Conservation (phyloP, 2,329 filamentous ascomycete genomes). For the Fusarium longipes region DNA sequence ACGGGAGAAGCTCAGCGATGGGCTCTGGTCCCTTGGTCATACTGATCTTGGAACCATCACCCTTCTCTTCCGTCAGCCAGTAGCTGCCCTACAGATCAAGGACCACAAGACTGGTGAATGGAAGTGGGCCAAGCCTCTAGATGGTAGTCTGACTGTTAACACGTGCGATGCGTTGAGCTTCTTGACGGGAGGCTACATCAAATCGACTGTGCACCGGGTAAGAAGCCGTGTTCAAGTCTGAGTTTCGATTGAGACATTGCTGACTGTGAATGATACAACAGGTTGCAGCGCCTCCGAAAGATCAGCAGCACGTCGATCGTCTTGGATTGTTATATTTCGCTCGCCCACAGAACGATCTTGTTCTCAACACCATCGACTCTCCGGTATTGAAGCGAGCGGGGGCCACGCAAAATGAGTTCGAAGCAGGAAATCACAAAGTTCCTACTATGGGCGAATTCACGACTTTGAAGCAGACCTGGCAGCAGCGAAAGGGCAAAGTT, state of each 20-base stretch:
- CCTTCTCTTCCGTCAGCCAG: conserved; percentile 68
- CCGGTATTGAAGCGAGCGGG: conserved; percentile 52
- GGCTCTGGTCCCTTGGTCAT: conserved; percentile 61
- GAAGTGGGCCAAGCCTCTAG: conserved; percentile 62
- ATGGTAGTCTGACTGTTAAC: conserved; percentile 64
- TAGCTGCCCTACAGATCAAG: conserved; percentile 66
- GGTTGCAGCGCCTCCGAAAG: conserved; percentile 54
- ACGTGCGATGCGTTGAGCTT: conserved; percentile 61
- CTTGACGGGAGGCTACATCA: conserved; percentile 60
- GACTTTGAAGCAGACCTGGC: conserved; percentile 53
- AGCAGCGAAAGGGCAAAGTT: conserved; percentile 29
- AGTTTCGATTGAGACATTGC: background rate
- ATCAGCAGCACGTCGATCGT: conserved; percentile 59
- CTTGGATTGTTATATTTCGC: conserved; percentile 64
- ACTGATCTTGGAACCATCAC: conserved; percentile 68
- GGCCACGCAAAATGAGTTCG: conserved; percentile 53
- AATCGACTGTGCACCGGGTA: conserved; percentile 56
- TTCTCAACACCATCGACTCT: conserved; percentile 53
- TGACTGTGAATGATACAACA: background rate
- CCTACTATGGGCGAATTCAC: conserved; percentile 55
- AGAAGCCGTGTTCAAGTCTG: background rate
- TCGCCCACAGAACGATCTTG: conserved; percentile 55
- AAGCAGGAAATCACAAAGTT: conserved; percentile 46
- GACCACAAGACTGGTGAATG: conserved; percentile 60
- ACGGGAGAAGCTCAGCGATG: conserved; percentile 56